These are phyloP conservation scores for Fusarium sp. DNA, from an alignment of 2,329 filamentous ascomycete genomes.

Conservation along the genomic window DNA sequence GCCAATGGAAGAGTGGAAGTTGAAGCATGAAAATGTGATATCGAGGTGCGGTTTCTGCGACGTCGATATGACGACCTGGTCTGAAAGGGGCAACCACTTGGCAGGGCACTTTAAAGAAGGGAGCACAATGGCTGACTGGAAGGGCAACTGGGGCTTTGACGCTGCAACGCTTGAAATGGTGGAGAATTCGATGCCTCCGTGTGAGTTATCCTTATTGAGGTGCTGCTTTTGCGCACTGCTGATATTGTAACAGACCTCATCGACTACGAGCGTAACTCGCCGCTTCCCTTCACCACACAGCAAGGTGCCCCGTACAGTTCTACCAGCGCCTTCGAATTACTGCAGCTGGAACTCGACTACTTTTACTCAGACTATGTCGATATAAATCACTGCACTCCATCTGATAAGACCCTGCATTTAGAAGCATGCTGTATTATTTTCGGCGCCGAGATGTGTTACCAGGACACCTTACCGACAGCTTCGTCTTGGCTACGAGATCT, in stretches of 20 bases:
- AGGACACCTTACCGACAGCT: neutral
- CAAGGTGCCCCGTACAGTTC: slow-evolving; percentile 38
- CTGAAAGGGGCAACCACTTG: slow-evolving; percentile 55
- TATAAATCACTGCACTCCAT: slow-evolving; percentile 32
- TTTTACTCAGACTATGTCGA: slow-evolving; percentile 48
- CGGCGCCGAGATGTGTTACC: slow-evolving; percentile 42
- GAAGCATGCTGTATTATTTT: slow-evolving; percentile 51
- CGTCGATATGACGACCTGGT: slow-evolving; percentile 55
- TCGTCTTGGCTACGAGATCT: slow-evolving; percentile 49
- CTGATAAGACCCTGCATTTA: slow-evolving; percentile 37
- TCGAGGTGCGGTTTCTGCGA: slow-evolving; percentile 61
- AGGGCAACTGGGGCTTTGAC: slow-evolving; percentile 60
- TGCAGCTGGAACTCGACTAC: slow-evolving; percentile 54
- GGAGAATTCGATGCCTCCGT: slow-evolving; percentile 59
- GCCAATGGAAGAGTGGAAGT: slow-evolving; percentile 62
- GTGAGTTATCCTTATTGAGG: slow-evolving; percentile 34
- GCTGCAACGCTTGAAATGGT: slow-evolving; percentile 53
- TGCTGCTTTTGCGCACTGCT: fast-evolving
- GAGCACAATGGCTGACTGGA: slow-evolving; percentile 60
- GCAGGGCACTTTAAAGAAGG: slow-evolving; percentile 59
- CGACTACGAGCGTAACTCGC: slow-evolving; percentile 37
- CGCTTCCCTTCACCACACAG: slow-evolving; percentile 42
- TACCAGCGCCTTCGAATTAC: slow-evolving; percentile 52
- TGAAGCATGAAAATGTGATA: slow-evolving; percentile 51
- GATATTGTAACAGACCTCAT: neutral